Evolutionary conservation across 805 yeast species (phyloP).

Genomic region (Wilhelminamyces savonicus): DNA sequence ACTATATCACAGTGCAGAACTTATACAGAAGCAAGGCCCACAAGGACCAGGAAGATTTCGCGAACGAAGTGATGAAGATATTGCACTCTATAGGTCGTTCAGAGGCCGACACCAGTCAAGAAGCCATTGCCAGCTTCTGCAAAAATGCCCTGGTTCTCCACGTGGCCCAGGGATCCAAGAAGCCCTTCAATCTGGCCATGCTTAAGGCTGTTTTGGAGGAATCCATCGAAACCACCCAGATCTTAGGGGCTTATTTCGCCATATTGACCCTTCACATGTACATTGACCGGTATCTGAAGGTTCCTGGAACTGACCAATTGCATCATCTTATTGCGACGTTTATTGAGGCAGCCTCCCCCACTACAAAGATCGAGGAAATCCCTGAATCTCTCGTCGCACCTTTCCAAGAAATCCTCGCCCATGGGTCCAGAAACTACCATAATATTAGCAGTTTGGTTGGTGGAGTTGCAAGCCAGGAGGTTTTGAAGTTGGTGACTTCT

Average conservation of each 20-base stretch:
- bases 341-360: conserved; percentile 7
- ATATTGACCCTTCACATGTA: conserved; percentile 29
- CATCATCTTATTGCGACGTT: conserved; percentile 14
- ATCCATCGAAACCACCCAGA: conserved; percentile 8
- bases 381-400: conserved; percentile 10
- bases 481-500: conserved; percentile 63
- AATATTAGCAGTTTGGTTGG: conserved; percentile 69
- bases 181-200: conserved; percentile 10
- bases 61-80: conserved; percentile 22
- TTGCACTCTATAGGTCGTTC: conserved; percentile 20
- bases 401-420: conserved; percentile 29
- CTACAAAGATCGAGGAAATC: conserved; percentile 9
- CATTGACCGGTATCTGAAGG: conserved; percentile 6
- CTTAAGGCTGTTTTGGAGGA: conserved; percentile 9
- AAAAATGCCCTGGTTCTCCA: conserved; percentile 52
- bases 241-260: conserved; percentile 35
- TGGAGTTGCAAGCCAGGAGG: conserved; percentile 83
- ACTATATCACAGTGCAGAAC: conserved; percentile 51
- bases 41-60: conserved; percentile 39
- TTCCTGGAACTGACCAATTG: conserved; percentile 16
- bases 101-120: conserved; percentile 22
- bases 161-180: conserved; percentile 42
- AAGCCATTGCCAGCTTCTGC: conserved; percentile 45
- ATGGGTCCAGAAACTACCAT: conserved; percentile 41
- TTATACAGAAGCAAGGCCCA: conserved; percentile 53